Evolutionary conservation across 2,329 filamentous ascomycete species (phyloP).

Genomic region (Periconia sp.): DNA sequence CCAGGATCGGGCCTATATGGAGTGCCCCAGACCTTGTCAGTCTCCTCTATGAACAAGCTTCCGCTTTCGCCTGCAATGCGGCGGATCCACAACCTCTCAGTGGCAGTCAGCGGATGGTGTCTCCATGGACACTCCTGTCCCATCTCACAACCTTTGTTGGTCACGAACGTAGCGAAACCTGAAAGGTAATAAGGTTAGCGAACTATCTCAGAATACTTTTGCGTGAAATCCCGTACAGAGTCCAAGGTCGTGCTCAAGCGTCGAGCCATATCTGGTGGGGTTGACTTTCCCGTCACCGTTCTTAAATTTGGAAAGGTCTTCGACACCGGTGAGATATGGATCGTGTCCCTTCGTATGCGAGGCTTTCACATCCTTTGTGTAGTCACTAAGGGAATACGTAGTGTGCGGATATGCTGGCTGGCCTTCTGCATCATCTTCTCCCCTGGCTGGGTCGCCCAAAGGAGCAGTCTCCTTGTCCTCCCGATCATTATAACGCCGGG

Average conservation of each 20-base stretch:
- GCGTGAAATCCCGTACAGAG: no score
- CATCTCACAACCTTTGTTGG: slow-evolving; percentile 4
- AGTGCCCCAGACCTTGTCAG: neutral
- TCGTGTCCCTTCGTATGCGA: neutral
- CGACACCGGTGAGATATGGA: neutral
- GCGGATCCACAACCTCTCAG: slow-evolving; percentile 3
- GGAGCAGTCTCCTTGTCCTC: neutral
- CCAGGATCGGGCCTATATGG: slow-evolving; percentile 4
- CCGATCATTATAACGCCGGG: no score
- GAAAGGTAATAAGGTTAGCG: no score
- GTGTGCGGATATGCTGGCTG: neutral
- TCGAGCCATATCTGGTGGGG: slow-evolving; percentile 1
- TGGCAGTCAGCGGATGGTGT: slow-evolving; percentile 1
- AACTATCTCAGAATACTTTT: no score
- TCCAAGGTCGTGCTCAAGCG: slow-evolving; percentile 3
- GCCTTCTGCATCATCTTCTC: no score
- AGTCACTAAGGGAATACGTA: slow-evolving; percentile 2
- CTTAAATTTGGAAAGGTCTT: neutral
- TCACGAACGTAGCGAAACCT: slow-evolving; percentile 8
- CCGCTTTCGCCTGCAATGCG: neutral
- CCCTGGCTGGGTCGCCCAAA: neutral
- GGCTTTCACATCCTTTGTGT: slow-evolving; percentile 6
- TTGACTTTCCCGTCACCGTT: slow-evolving; percentile 10
- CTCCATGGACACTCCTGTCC: slow-evolving; percentile 4
- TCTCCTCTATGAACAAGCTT: neutral